Evolutionary conservation across 495 filamentous ascomycete genomes (phyloP).

Genomic region (Tuber brumale): DNA sequence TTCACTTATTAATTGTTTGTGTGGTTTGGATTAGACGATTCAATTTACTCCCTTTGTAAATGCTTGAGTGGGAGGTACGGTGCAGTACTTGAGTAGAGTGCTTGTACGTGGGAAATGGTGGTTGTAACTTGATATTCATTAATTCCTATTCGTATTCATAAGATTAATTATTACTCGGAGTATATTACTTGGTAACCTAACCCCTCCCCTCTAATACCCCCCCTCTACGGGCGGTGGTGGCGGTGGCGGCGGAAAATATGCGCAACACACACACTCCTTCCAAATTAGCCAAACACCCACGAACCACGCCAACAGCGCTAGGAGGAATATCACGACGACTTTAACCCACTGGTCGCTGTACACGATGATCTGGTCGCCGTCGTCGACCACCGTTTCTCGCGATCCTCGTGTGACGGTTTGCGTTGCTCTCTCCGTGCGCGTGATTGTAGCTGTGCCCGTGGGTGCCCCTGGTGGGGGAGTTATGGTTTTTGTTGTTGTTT

Average conservation of each 20-base stretch:
- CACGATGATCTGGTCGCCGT: neutral
- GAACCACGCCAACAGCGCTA: neutral
- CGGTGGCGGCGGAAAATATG: neutral
- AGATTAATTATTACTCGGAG: constrained; percentile 3
- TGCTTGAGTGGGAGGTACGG: too few relatives aligned
- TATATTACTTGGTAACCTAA: neutral
- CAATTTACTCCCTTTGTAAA: too few relatives aligned
- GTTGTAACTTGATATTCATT: neutral
- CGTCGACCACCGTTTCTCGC: neutral
- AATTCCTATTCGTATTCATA: neutral
- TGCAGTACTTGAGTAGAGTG: too few relatives aligned
- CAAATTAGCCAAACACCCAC: neutral
- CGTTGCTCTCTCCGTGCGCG: neutral
- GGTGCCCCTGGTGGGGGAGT: neutral
- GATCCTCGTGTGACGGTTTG: neutral
- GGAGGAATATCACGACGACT: neutral
- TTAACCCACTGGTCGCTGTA: neutral
- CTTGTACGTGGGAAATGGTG: neutral
- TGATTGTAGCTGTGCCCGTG: neutral
- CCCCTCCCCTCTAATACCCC: neutral
- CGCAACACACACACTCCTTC: neutral
- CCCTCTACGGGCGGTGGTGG: neutral
- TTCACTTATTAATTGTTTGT: too few relatives aligned
- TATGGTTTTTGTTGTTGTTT: neutral
- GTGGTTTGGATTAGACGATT: too few relatives aligned